Base-by-base conservation (phyloP, 805 yeast species). In the Barnettozyma salicaria region DNA sequence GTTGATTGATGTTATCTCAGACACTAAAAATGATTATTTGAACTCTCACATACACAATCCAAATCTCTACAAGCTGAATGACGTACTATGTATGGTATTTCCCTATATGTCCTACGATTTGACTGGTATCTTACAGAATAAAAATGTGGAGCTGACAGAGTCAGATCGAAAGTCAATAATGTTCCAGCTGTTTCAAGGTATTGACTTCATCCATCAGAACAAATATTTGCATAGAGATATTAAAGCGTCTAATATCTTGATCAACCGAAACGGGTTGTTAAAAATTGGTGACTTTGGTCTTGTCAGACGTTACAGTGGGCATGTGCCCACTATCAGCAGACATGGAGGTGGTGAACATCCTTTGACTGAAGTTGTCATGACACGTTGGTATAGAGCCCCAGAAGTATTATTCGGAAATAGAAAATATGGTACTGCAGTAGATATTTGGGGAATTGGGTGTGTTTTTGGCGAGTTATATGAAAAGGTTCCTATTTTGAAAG, bases 381-480 rank as follows among this genome's bases (percentile, higher is more conserved):
- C 98, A 0, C 64, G 98, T 46, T 92, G 98, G 98, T 92, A 94
- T 60, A 68, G 98, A 41, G 95, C 98, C 1, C 98, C 97, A 0
- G 98, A 90, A 58, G 67, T 92, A 14, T 69, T 92, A 12, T 62
- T 92, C 36, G 96, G 96, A 4, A 95, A 88, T 47, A 70, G 82
- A 48, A 67, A 72, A 41, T 90, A 90, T 58, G 88, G 97, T 2
- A 84, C 97, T 0, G 95, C 97, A 0, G 90, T 90, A 10, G 99
- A 92, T 60, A 73, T 92, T 63, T 92, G 99, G 99, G 97, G 97
- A 0, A 74, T 86, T 16, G 97, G 97, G 1, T 92, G 98, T 62
- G 90, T 92, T 0, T 80, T 92, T 55, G 98, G 87, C 0, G 99
- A 92, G 60, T 69, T 89, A 53, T 90, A 83, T 61, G 77, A 76